These are phyloP conservation scores for Xerocomus minutiporus DNA, from an alignment of 1,284 basidiomycete genomes.

Conservation along the genomic window DNA sequence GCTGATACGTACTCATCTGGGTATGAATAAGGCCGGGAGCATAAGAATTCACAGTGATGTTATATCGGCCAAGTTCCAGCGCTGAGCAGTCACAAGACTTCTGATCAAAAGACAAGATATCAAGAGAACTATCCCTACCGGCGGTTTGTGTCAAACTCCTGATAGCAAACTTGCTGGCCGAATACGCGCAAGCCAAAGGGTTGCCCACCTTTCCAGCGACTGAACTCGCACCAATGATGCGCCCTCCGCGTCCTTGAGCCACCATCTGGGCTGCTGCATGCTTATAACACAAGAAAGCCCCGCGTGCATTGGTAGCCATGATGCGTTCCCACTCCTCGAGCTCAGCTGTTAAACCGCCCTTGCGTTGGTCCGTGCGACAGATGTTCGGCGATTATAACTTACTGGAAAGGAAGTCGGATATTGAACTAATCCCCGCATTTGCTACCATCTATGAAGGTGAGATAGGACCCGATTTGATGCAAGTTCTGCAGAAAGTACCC, in stretches of 20 bases:
- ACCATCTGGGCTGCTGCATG: slow-evolving; percentile 35
- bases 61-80: slow-evolving; percentile 31
- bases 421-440: slow-evolving; percentile 8
- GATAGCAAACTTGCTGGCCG: slow-evolving; percentile 31
- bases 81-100: slow-evolving; percentile 10
- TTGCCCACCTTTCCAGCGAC: slow-evolving; percentile 18
- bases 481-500: not conserved
- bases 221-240: slow-evolving; percentile 36
- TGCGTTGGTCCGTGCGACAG: not conserved
- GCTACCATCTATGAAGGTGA: slow-evolving; percentile 12
- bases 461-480: not conserved
- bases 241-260: slow-evolving; percentile 35
- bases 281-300: not conserved
- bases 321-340: slow-evolving; percentile 25
- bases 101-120: not conserved
- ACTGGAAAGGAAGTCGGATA: slow-evolving; percentile 6
- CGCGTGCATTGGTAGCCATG: slow-evolving; percentile 14
- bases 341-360: slow-evolving; percentile 11
- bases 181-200: slow-evolving; percentile 12
- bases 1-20: slow-evolving; percentile 15
- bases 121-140: slow-evolving; percentile 6
- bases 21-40: slow-evolving; percentile 22
- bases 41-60: slow-evolving; percentile 26
- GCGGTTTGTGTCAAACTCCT: slow-evolving; percentile 27
- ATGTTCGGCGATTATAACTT: not conserved